These are phyloP conservation scores for Moesziomyces antarcticus DNA, from an alignment of 1,284 basidiomycete species.

Conservation along the genomic window DNA sequence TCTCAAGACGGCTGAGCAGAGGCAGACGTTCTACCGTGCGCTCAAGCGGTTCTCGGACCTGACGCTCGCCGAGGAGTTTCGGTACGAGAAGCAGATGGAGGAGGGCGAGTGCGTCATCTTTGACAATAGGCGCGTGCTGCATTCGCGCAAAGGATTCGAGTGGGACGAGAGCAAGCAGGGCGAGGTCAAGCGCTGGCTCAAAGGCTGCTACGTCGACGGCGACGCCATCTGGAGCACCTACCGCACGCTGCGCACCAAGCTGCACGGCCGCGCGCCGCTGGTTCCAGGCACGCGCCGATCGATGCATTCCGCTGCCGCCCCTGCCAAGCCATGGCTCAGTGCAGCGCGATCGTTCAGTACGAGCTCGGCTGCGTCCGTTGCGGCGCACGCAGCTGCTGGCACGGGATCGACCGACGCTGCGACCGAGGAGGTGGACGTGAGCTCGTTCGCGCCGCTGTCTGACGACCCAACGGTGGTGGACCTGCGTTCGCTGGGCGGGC, in stretches of 20 bases:
- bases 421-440: slow-evolving; percentile 7
- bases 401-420: not conserved
- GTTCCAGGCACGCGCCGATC: not conserved
- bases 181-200: slow-evolving; percentile 73
- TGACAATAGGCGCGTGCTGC: slow-evolving; percentile 91
- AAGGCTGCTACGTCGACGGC: slow-evolving; percentile 82
- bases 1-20: slow-evolving; percentile 18
- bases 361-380: not conserved
- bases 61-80: slow-evolving; percentile 73
- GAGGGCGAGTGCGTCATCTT: slow-evolving; percentile 92
- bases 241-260: slow-evolving; percentile 45
- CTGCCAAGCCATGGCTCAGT: not conserved
- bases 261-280: slow-evolving; percentile 27
- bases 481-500: slow-evolving; percentile 23
- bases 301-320: not conserved
- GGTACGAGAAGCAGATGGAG: slow-evolving; percentile 77
- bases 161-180: slow-evolving; percentile 68
- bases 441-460: slow-evolving; percentile 44
- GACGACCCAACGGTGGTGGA: slow-evolving; percentile 52
- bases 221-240: slow-evolving; percentile 76
- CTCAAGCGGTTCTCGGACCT: slow-evolving; percentile 75
- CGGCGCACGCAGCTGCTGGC: not conserved
- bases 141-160: slow-evolving; percentile 83
- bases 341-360: slow-evolving; percentile 24
- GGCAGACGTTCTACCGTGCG: slow-evolving; percentile 69